These are phyloP conservation scores for Solanum habrochaites DNA, from an alignment of 257 asterid species.

Conservation along the genomic window DNA sequence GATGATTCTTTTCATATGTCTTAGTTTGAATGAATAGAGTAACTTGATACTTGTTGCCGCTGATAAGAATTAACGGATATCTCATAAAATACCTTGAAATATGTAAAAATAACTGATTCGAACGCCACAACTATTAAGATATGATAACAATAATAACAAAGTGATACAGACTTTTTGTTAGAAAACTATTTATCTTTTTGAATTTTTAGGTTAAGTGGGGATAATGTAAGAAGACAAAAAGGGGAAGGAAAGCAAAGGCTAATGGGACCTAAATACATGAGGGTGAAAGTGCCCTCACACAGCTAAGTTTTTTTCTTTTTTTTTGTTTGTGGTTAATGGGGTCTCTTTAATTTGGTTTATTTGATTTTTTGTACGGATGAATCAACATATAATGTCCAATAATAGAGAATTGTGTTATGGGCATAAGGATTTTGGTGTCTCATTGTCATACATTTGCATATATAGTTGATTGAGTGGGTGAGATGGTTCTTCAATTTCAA, in stretches of 20 bases:
- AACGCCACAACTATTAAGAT: too few relatives aligned
- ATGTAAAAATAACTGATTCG: too few relatives aligned
- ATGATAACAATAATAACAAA: background rate
- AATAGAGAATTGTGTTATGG: background rate
- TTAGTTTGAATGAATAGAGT: rapidly evolving
- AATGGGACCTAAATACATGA: background rate
- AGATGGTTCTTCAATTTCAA: background rate
- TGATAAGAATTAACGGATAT: too few relatives aligned
- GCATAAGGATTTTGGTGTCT: constrained; percentile 13
- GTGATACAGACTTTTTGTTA: background rate
- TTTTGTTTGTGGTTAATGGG: background rate
- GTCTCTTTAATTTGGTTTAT: background rate
- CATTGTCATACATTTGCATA: background rate
- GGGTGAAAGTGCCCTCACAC: constrained; percentile 5
- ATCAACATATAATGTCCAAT: background rate
- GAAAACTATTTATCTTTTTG: background rate
- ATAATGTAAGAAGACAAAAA: background rate
- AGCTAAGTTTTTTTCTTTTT: background rate
- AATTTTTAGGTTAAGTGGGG: background rate
- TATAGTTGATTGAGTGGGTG: background rate
- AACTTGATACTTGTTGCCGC: too few relatives aligned
- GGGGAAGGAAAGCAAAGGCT: background rate
- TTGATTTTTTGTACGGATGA: constrained; percentile 12
- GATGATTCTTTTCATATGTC: too few relatives aligned
- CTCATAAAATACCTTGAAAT: too few relatives aligned